Conservation (phyloP, 164 flowering plant species). For the Liquidambar formosana region DNA sequence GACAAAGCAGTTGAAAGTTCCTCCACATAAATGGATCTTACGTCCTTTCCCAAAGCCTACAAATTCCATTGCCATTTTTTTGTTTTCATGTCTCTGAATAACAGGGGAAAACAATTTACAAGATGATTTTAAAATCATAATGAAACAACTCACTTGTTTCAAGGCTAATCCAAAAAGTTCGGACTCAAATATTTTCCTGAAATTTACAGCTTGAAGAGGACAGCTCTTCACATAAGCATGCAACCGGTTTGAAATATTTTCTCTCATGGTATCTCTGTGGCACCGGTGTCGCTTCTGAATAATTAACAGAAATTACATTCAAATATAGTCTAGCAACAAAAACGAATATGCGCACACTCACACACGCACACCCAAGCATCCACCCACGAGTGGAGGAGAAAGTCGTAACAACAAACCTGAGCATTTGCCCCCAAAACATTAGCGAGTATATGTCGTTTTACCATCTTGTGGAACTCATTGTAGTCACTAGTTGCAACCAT, state of each 20-base stretch:
- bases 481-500: conserved; percentile 92
- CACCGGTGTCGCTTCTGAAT: conserved; percentile 58
- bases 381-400: no score
- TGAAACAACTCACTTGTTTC: conserved; percentile 60
- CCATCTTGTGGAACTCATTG: conserved; percentile 67
- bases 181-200: conserved; percentile 51
- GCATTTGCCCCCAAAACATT: conserved; percentile 68
- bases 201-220: conserved; percentile 47
- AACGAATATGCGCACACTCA: not conserved
- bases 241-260: conserved; percentile 37
- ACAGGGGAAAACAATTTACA: no score
- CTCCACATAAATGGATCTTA: conserved; percentile 62
- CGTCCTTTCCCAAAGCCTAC: conserved; percentile 73
- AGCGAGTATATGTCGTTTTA: conserved; percentile 48
- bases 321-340: no score
- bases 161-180: conserved; percentile 70
- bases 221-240: conserved; percentile 28
- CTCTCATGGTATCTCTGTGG: conserved; percentile 60
- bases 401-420: conserved; percentile 49
- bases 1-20: conserved; percentile 57
- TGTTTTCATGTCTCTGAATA: not conserved
- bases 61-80: not conserved
- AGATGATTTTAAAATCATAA: no score
- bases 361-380: no score
- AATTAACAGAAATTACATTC: not conserved